Percentiles rank a stretch among this genome's conserved stretches.
phyloP scores from a whole-genome alignment of 2,329 filamentous ascomycete species.

The Calonectria leucothoes region DNA sequence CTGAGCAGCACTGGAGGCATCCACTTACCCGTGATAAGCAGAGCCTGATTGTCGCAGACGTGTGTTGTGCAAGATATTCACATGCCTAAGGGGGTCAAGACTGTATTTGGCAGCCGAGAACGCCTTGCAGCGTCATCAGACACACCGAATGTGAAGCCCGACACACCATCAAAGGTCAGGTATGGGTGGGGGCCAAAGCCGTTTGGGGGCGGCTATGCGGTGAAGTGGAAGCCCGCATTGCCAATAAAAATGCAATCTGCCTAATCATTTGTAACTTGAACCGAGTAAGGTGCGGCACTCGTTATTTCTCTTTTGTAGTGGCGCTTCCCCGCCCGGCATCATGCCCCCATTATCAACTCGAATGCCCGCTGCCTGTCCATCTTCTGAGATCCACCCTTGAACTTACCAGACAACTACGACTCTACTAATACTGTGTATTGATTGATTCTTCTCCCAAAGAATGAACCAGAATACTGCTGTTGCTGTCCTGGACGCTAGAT shows the following conservation, averaged over 20 bases:
- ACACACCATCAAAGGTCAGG: background rate
- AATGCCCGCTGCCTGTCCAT: background rate
- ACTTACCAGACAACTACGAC: background rate
- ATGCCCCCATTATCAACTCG: background rate
- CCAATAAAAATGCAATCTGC: background rate
- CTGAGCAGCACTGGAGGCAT: background rate
- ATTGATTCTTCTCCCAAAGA: background rate
- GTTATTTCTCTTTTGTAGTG: background rate
- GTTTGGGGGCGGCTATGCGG: background rate
- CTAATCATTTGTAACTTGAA: background rate
- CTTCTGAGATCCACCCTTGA: background rate
- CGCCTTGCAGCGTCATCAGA: background rate
- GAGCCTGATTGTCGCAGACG: background rate
- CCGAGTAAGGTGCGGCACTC: background rate
- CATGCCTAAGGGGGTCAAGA: background rate
- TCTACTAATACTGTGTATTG: background rate
- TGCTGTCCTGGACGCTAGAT: slow-evolving; percentile 10
- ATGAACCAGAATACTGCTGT: background rate
- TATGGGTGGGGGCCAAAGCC: background rate
- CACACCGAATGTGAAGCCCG: background rate
- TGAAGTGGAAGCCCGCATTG: background rate
- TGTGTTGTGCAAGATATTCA: background rate
- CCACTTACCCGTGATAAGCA: background rate
- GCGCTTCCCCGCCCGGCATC: background rate
- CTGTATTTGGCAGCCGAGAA: background rate